Evolutionary conservation across 164 flowering plant genomes (phyloP), one percentile per base, ranked within the genome.

Genomic region (Brasenia schreberi): DNA sequence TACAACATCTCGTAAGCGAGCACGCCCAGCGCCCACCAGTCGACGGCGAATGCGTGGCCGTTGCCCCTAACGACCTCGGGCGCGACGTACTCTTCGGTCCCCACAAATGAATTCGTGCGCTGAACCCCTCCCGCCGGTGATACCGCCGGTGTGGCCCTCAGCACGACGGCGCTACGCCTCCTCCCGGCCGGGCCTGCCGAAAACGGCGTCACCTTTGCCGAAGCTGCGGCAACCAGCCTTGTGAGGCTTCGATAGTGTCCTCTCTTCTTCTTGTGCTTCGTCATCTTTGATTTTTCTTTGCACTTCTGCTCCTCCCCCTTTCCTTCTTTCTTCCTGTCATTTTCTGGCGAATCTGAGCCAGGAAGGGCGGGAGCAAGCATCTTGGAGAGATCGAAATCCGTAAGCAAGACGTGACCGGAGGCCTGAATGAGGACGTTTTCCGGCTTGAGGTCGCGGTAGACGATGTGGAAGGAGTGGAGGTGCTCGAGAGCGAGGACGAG

Each of bases 1-100:
- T 91, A 85, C 44, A 86, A 43, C 97, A 92, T 85, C 76, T 94
- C 97, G 89, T 91, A 91, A 14, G 81, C 68, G 5, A 94, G 71
- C 0, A 94, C 69, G 42, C 99, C 97, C 0, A 94, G 73, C 5
- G 96, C 96, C 99, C 97, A 94, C 99, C 97, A 91, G 68, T 94
- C 96, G 18, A 89, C 96, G 63, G 89, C 79, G 82, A 85, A 91
- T 66, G 88, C 97, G 76, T 94, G 97, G 6, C 99, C 99, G 27
- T 87, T 90, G 7, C 94, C 96, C 0, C 85, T 75, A 0, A 94
- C 82, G 0, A 94, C 86, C 75, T 92, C 98, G 60, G 97, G 98
- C 39, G 98, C 67, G 6, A 92, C 86, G 82, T 92, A 90, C 75
- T 94, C 99, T 64, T 89, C 96, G 44, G 97, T 94, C 0, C 99